These are phyloP conservation scores for Graphilbum sp. DNA, from an alignment of 2,329 filamentous ascomycete genomes.

Conservation along the genomic window DNA sequence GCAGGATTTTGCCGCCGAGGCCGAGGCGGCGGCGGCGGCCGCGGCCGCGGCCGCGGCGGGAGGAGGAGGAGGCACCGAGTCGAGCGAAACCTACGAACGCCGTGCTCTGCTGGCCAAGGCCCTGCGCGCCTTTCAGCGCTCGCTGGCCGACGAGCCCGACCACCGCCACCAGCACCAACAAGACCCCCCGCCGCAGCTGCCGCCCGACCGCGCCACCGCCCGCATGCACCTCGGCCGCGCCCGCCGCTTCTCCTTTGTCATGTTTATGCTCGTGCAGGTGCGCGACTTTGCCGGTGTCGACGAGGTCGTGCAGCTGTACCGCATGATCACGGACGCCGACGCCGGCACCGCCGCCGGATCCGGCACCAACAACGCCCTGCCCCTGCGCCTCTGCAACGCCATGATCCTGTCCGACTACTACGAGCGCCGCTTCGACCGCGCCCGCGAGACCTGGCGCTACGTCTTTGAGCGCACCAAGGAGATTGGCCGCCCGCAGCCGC, in stretches of 20 bases:
- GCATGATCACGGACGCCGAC: constrained; percentile 12
- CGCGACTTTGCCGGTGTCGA: constrained; percentile 21
- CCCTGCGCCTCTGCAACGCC: constrained; percentile 39
- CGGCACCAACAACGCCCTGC: constrained; percentile 19
- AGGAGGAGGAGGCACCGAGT: neutral
- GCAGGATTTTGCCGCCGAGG: constrained; percentile 13
- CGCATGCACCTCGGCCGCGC: constrained; percentile 12
- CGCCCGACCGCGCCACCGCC: constrained; percentile 9
- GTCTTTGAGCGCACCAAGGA: constrained; percentile 36
- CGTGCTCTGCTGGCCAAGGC: constrained; percentile 16
- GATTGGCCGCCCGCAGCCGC: constrained; percentile 18
- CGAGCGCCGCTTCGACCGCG: constrained; percentile 39
- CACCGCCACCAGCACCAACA: too few relatives aligned
- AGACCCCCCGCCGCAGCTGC: constrained; percentile 2
- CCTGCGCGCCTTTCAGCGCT: constrained; percentile 23
- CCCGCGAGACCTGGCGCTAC: constrained; percentile 50
- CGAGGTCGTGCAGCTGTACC: constrained; percentile 30
- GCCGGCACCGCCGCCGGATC: constrained; percentile 15
- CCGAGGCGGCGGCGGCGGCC: neutral
- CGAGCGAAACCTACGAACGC: too few relatives aligned
- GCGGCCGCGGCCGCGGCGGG: neutral
- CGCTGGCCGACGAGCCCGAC: constrained; percentile 15
- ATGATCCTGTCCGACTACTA: constrained; percentile 52
- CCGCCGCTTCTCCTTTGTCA: constrained; percentile 22
- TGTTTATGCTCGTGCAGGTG: constrained; percentile 24